Conservation (phyloP, 2,329 filamentous ascomycete species). For the Cercospora sp. region DNA sequence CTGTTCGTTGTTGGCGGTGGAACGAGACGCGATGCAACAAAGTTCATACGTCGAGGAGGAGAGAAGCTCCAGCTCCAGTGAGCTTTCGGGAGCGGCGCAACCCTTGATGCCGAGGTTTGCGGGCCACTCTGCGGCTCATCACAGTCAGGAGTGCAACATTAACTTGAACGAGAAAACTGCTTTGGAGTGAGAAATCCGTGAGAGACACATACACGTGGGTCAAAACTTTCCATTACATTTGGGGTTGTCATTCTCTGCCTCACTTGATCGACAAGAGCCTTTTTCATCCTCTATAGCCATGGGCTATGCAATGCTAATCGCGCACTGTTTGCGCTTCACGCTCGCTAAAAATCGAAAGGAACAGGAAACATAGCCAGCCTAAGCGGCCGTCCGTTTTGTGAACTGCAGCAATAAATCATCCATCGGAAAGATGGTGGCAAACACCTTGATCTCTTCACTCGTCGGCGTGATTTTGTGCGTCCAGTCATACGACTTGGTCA, state of each 20-base stretch:
- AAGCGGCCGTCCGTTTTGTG: conserved; percentile 8
- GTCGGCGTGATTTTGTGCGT: conserved; percentile 77
- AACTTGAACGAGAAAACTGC: background rate
- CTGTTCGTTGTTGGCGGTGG: background rate
- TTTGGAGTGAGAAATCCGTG: background rate
- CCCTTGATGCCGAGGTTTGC: background rate
- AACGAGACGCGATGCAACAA: conserved; percentile 10
- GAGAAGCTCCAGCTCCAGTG: background rate
- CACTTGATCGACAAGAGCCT: background rate
- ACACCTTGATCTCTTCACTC: conserved; percentile 96
- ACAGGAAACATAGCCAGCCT: background rate
- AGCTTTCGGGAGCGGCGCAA: background rate
- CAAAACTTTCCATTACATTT: background rate
- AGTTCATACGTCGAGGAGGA: background rate
- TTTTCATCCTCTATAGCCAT: background rate
- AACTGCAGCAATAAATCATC: conserved; percentile 43
- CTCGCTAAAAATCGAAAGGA: conserved; percentile 8
- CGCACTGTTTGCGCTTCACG: conserved; percentile 14
- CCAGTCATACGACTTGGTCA: conserved; percentile 63
- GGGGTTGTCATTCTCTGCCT: background rate
- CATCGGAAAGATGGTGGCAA: conserved; percentile 96
- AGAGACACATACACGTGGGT: background rate
- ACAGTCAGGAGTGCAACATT: background rate
- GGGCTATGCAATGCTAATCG: conserved; percentile 2
- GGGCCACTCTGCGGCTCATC: background rate